Conservation (phyloP, 345 rosid species). For the Capsella bursapastoris region DNA sequence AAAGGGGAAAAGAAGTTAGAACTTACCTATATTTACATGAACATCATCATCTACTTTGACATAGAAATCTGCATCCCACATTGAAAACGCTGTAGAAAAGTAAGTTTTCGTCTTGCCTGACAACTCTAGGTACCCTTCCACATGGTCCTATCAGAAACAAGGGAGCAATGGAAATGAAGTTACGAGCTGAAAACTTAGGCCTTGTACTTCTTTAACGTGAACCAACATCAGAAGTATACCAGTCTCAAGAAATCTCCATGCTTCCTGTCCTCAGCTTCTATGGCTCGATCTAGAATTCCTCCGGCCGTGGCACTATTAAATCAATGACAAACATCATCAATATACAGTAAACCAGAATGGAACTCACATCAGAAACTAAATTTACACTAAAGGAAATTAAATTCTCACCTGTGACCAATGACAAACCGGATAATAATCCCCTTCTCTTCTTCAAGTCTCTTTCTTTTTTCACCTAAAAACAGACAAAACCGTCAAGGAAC, state of each 20-base stretch:
- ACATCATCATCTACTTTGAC: constrained; percentile 99
- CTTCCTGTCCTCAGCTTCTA: constrained; percentile 88
- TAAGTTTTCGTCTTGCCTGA: constrained; percentile 95
- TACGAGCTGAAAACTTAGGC: neutral
- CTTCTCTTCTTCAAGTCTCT: constrained; percentile 89
- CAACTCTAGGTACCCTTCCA: constrained; percentile 96
- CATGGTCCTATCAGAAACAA: constrained; percentile 72
- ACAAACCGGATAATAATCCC: constrained; percentile 87
- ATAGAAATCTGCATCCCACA: constrained; percentile 98
- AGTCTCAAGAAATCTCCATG: constrained; percentile 93
- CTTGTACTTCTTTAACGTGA: neutral
- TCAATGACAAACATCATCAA: constrained; percentile 15
- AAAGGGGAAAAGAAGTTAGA: neutral
- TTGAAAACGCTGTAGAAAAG: constrained; percentile 83
- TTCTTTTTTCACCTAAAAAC: constrained; percentile 77
- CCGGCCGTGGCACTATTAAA: constrained; percentile 80
- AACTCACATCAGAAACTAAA: neutral
- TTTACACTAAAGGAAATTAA: neutral
- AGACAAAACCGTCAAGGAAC: constrained; percentile 25
- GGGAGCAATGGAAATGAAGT: constrained; percentile 22
- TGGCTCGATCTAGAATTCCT: constrained; percentile 89
- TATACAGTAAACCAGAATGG: neutral
- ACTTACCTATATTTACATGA: constrained; percentile 90
- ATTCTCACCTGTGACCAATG: constrained; percentile 81
- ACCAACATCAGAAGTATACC: constrained; percentile 47